These are phyloP conservation scores for Gautieria morchelliformis DNA, from an alignment of 768 basidiomycete species.

Conservation along the genomic window DNA sequence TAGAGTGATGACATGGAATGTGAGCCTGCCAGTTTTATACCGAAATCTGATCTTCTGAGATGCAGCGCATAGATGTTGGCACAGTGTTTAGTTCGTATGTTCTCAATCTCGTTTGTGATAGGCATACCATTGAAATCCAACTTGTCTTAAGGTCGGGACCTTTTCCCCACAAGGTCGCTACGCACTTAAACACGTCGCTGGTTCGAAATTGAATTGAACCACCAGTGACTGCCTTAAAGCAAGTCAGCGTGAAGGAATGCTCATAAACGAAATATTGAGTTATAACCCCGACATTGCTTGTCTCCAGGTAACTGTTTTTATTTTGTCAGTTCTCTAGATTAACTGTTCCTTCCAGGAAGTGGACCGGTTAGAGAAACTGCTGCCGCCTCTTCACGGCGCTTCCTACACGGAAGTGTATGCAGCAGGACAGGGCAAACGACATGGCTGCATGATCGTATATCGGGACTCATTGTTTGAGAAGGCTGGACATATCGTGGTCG, in stretches of 20 bases:
- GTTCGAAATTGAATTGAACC: not conserved
- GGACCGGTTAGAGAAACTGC: conserved; percentile 65
- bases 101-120: not conserved
- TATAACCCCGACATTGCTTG: conserved; percentile 77
- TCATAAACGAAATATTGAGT: conserved; percentile 62
- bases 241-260: conserved; percentile 61
- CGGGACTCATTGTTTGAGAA: conserved; percentile 41
- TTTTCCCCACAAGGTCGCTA: conserved; percentile 47
- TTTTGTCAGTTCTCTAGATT: not conserved
- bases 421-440: conserved; percentile 65
- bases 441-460: conserved; percentile 81
- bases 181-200: not conserved
- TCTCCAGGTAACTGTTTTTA: conserved; percentile 52
- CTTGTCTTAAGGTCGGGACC: conserved; percentile 50
- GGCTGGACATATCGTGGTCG: conserved; percentile 37
- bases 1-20: conserved; percentile 78
- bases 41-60: conserved; percentile 9
- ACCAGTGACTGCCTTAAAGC: conserved; percentile 77
- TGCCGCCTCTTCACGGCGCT: conserved; percentile 54
- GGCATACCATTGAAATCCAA: not conserved
- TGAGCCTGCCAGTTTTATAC: conserved; percentile 19
- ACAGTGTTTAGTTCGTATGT: conserved; percentile 72
- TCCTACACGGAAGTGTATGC: conserved; percentile 60
- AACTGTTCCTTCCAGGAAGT: conserved; percentile 57
- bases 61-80: conserved; percentile 50